These are phyloP conservation scores for Zoysia pacifica DNA, from an alignment of 176 grass and related monocot genomes.

Conservation along the genomic window DNA sequence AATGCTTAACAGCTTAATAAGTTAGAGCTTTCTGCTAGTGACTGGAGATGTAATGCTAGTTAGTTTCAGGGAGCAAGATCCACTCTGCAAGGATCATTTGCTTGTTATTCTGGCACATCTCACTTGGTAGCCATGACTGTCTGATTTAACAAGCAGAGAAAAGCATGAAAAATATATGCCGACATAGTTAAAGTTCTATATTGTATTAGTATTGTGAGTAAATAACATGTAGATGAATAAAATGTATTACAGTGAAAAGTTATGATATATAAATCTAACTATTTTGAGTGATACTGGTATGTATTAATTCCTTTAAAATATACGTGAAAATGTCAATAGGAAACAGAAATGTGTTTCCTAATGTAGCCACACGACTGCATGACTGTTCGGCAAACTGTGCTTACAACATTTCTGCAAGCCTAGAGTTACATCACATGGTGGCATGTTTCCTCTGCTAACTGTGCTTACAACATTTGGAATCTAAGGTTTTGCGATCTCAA, in stretches of 20 bases:
- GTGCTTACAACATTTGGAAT: slow-evolving; percentile 11
- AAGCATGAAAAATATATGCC: not conserved
- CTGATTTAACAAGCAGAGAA: not conserved
- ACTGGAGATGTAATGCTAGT: slow-evolving; percentile 12
- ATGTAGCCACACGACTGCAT: not conserved
- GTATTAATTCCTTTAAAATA: not conserved
- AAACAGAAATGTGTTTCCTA: slow-evolving; percentile 1
- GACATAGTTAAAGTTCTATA: not conserved
- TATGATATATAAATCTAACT: not conserved
- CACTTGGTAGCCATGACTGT: not conserved
- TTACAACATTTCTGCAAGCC: not conserved
- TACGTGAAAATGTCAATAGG: not conserved
- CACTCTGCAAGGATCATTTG: not conserved
- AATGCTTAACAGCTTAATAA: not conserved
- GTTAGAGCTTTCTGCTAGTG: not conserved
- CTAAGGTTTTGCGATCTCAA: slow-evolving; percentile 1
- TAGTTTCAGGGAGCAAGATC: not conserved
- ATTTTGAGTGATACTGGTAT: not conserved
- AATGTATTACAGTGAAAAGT: not conserved
- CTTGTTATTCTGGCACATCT: slow-evolving; percentile 8
- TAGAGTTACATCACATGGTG: not conserved
- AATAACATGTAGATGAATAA: not conserved
- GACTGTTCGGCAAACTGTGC: not conserved
- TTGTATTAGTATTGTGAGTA: not conserved
- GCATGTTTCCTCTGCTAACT: slow-evolving; percentile 19